Percentiles rank a stretch among this genome's conserved stretches.
These are phyloP conservation scores for Fusarium incarnatum DNA, from an alignment of 2,329 filamentous ascomycete species.

Conservation along the genomic window DNA sequence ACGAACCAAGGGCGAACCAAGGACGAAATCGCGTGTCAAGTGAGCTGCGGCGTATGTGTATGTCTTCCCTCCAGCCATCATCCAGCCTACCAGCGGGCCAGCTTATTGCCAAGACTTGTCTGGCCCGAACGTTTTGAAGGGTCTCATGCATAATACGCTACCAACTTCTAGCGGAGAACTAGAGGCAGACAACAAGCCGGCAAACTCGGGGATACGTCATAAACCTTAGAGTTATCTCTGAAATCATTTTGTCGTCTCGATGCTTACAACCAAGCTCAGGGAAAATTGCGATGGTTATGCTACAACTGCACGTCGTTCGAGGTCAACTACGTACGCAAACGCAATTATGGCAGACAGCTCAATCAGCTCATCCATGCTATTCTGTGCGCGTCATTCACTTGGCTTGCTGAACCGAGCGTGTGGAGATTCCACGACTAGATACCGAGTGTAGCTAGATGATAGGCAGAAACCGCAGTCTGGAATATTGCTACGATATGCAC, in stretches of 20 bases:
- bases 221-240: slow-evolving; percentile 1
- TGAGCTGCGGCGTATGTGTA: slow-evolving; percentile 50
- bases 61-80: slow-evolving; percentile 41
- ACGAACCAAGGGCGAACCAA: slow-evolving; percentile 37
- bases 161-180: slow-evolving; percentile 19
- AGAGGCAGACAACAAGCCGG: slow-evolving; percentile 19
- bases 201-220: slow-evolving; percentile 25
- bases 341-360: slow-evolving; percentile 3
- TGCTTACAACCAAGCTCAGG: neutral
- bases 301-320: neutral
- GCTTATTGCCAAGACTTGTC: slow-evolving; percentile 21
- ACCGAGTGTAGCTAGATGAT: slow-evolving; percentile 7
- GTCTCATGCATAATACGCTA: slow-evolving; percentile 20
- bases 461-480: neutral
- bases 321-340: neutral
- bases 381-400: slow-evolving; percentile 21
- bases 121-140: slow-evolving; percentile 16
- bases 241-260: neutral
- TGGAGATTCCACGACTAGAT: slow-evolving; percentile 24
- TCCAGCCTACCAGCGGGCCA: slow-evolving; percentile 36
- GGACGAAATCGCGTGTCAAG: slow-evolving; percentile 47
- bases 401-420: slow-evolving; percentile 30
- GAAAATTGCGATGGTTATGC: neutral
- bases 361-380: slow-evolving; percentile 2
- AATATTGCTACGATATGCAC: slow-evolving; percentile 27